phyloP scores from a whole-genome alignment of 345 rosid species.

The Pistacia vera region DNA sequence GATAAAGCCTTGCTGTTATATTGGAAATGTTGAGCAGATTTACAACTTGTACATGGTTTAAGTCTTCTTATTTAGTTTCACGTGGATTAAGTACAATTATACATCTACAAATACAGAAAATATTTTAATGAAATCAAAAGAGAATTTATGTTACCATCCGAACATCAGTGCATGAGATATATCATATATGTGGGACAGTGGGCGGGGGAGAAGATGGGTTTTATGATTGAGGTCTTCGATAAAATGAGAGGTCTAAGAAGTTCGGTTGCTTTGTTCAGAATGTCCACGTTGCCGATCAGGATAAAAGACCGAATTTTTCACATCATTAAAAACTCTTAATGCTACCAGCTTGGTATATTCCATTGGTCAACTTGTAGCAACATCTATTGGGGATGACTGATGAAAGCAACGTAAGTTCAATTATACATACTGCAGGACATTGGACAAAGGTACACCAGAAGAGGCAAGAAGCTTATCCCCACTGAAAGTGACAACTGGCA shows the following conservation, averaged over 20 bases:
- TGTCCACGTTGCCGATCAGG: neutral
- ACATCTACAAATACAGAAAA: no score
- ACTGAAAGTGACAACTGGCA: constrained; percentile 2
- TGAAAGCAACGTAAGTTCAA: constrained; percentile 12
- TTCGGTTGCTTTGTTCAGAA: neutral
- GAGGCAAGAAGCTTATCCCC: neutral
- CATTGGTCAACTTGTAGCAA: neutral
- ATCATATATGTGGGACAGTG: no score
- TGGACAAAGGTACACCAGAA: neutral
- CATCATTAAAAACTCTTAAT: no score
- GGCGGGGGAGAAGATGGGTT: no score
- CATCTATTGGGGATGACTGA: neutral
- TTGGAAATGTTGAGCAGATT: neutral
- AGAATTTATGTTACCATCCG: no score
- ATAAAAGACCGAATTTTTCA: neutral
- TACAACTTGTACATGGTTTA: neutral
- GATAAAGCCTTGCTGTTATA: neutral
- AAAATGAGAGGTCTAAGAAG: neutral
- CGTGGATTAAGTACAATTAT: neutral
- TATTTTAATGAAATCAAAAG: no score
- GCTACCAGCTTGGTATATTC: neutral
- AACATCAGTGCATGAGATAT: no score
- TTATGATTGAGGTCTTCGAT: neutral
- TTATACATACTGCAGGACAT: neutral
- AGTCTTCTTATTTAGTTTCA: neutral